Base-by-base conservation (phyloP, 768 basidiomycete species). In the Rhizopogon vulgaris region DNA sequence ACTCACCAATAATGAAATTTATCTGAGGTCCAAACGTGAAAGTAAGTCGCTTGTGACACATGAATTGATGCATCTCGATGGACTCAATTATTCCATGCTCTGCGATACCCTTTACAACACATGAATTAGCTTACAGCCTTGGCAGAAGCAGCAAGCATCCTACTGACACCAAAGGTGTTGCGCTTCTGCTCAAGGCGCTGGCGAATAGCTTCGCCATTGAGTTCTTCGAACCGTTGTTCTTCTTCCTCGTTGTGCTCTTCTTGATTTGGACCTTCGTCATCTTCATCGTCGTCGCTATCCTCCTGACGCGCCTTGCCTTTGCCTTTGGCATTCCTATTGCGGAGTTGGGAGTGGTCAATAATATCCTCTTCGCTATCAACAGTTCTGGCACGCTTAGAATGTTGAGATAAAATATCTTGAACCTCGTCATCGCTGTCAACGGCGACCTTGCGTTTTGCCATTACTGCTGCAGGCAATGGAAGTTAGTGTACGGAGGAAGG, bases 1-100 rank as follows among this genome's bases (percentile, higher is more conserved):
- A 60, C 79, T 38, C 59, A 85, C 92, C 93, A 37, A 95, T 95
- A 59, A 99, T 90, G 63, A 98, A 98, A 70, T 98, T 99, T 63
- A 99, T 90, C 67, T 94, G 91, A 8, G 89, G 86, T 0, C 93
- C 92, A 56, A 98, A 92, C 2, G 79, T 77, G 69, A 96, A 90
- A 1, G 78, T 84, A 41, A 94, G 75, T 68, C 78, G 84, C 65
- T 83, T 78, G 71, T 98, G 94, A 68, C 94, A 96, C 94, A 98
- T 95, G 71, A 98, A 98, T 63, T 97, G 86, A 62, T 83, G 78
- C 80, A 92, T 83, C 62, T 93, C 87, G 39, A 96, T 79, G 32
- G 78, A 76, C 59, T 91, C 87, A 54, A 97, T 89, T 58, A 97
- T 85, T 4, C 94, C 95, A 60, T 85, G 80, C 47, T 94, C 86